These are phyloP conservation scores for Yamadazyma friedrichii DNA, from an alignment of 1,139 yeast genomes.

Conservation along the genomic window DNA sequence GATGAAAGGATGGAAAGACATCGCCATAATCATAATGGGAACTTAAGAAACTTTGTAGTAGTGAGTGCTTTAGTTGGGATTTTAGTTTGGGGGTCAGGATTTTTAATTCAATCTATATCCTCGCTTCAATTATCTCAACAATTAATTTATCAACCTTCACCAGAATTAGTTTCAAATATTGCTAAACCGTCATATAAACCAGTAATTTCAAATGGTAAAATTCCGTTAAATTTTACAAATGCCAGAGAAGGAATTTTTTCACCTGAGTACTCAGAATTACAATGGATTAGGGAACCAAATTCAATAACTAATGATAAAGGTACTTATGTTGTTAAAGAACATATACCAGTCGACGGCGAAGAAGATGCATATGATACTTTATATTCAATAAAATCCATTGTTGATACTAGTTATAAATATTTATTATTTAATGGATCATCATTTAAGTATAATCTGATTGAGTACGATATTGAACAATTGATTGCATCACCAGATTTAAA, in stretches of 20 bases:
- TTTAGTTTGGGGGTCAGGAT: constrained; percentile 40
- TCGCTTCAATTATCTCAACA: background rate
- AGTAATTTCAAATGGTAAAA: constrained; percentile 20
- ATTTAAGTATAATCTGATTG: constrained; percentile 36
- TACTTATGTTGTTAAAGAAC: constrained; percentile 47
- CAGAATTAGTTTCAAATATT: constrained; percentile 5
- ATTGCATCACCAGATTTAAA: constrained; percentile 65
- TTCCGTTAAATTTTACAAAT: constrained; percentile 29
- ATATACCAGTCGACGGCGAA: constrained; percentile 5
- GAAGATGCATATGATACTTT: constrained; percentile 22
- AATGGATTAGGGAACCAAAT: constrained; percentile 62
- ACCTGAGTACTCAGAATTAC: constrained; percentile 52
- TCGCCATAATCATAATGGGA: too few relatives aligned
- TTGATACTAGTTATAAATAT: constrained; percentile 45
- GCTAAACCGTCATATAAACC: constrained; percentile 10
- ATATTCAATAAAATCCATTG: constrained; percentile 49
- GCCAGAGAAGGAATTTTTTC: constrained; percentile 51
- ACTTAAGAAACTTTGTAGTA: constrained; percentile 1
- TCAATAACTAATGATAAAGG: constrained; percentile 48
- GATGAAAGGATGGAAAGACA: background rate
- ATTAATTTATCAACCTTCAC: constrained; percentile 1
- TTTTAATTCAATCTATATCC: constrained; percentile 21
- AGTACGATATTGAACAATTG: constrained; percentile 51
- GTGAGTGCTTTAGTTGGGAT: constrained; percentile 25
- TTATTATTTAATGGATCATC: constrained; percentile 49